These are phyloP conservation scores for Ashbya aceris DNA, from an alignment of 1,139 yeast genomes.

Conservation along the genomic window DNA sequence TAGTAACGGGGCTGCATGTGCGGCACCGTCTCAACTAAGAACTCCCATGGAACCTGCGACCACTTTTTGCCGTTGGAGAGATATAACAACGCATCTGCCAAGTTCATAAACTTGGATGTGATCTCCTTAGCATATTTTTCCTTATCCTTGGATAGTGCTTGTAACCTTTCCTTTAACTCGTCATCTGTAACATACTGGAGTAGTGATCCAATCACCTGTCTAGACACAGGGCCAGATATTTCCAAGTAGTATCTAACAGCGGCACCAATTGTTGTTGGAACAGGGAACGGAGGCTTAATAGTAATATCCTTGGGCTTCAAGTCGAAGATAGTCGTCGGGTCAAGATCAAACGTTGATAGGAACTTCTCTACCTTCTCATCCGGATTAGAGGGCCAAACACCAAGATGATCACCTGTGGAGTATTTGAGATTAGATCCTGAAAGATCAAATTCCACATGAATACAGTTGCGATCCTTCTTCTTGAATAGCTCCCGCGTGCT, in stretches of 20 bases:
- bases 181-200: conserved; percentile 75
- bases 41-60: conserved; percentile 73
- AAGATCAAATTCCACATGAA: conserved; percentile 84
- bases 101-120: conserved; percentile 50
- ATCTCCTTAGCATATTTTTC: conserved; percentile 56
- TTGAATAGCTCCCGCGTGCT: conserved; percentile 62
- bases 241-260: conserved; percentile 82
- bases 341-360: conserved; percentile 53
- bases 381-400: conserved; percentile 88
- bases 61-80: conserved; percentile 60
- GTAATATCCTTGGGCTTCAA: conserved; percentile 71
- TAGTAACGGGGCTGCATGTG: conserved; percentile 91
- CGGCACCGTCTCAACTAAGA: conserved; percentile 70
- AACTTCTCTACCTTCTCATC: conserved; percentile 63
- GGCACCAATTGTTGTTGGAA: conserved; percentile 85
- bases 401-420: conserved; percentile 93
- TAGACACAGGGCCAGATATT: conserved; percentile 86
- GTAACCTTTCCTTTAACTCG: conserved; percentile 43
- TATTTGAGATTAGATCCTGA: conserved; percentile 69
- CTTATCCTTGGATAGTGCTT: conserved; percentile 59
- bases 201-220: conserved; percentile 73
- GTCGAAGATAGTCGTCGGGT: conserved; percentile 49
- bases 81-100: conserved; percentile 63
- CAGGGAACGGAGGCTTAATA: conserved; percentile 69
- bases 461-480: conserved; percentile 58